A percentile compares a stretch with the other conserved stretches of the same genome.
Evolutionary conservation across 2,329 filamentous ascomycete species (phyloP).

Genomic region (Meredithiella fracta): DNA sequence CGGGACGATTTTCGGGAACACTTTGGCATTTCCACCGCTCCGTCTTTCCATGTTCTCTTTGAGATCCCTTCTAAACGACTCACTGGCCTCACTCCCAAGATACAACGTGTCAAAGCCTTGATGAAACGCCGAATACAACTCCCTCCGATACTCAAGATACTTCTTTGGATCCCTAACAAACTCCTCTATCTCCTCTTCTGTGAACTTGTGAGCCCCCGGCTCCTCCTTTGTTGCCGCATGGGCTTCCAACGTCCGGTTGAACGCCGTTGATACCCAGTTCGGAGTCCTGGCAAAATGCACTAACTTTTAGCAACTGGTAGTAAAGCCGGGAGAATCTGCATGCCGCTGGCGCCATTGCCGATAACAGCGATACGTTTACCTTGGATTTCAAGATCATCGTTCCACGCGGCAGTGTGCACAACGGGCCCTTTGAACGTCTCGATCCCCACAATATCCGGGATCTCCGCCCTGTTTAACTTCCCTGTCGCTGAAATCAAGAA

Average conservation of each 20-base stretch:
- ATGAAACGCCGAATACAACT: conserved; percentile 28
- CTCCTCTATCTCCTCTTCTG: conserved; percentile 23
- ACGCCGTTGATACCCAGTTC: conserved; percentile 20
- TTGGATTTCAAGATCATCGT: conserved; percentile 27
- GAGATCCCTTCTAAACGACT: conserved; percentile 25
- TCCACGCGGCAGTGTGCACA: conserved; percentile 39
- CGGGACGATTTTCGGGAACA: conserved; percentile 21
- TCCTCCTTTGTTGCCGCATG: conserved; percentile 10
- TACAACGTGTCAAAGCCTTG: conserved; percentile 27
- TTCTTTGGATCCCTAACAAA: conserved; percentile 26
- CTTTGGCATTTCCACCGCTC: conserved; percentile 26
- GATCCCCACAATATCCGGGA: conserved; percentile 35
- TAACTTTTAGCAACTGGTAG: conserved; percentile 20
- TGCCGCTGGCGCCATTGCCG: conserved; percentile 34
- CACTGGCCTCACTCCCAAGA: conserved; percentile 24
- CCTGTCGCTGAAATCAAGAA: conserved; percentile 13
- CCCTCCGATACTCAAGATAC: conserved; percentile 26
- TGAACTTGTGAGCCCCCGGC: conserved; percentile 17
- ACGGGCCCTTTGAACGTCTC: conserved; percentile 32
- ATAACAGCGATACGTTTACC: conserved; percentile 34
- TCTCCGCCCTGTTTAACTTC: conserved; percentile 22
- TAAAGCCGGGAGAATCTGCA: conserved; percentile 33
- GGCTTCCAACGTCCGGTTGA: conserved; percentile 19
- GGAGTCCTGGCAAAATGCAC: conserved; percentile 20
- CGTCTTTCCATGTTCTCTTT: conserved; percentile 27